phyloP scores from a whole-genome alignment of 2,329 filamentous ascomycete genomes.

The Mycosphaerella arachidis region DNA sequence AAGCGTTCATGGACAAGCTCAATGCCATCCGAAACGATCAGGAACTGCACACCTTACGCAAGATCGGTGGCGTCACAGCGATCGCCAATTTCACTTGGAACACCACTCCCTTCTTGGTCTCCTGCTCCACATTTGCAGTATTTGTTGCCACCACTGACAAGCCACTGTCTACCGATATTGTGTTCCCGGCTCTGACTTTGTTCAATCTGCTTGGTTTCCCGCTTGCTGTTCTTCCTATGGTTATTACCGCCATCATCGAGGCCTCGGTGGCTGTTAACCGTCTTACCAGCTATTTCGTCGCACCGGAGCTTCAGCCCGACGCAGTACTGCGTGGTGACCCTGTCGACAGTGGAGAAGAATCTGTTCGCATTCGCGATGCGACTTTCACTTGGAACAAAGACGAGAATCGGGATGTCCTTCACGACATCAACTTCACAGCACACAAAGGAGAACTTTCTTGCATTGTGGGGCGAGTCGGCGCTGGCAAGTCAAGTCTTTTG shows the following conservation, averaged over 20 bases:
- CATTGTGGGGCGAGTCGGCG: slow-evolving; percentile 87
- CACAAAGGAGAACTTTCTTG: slow-evolving; percentile 92
- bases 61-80: slow-evolving; percentile 90
- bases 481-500: slow-evolving; percentile 90
- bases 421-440: slow-evolving; percentile 81
- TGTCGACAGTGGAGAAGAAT: slow-evolving; percentile 75
- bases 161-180: slow-evolving; percentile 86
- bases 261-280: slow-evolving; percentile 87
- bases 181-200: slow-evolving; percentile 86
- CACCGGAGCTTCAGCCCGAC: slow-evolving; percentile 85
- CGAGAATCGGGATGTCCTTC: slow-evolving; percentile 61
- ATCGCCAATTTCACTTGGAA: slow-evolving; percentile 98
- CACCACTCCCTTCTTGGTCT: slow-evolving; percentile 94
- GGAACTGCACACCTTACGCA: slow-evolving; percentile 90
- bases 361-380: slow-evolving; percentile 75
- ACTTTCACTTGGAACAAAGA: slow-evolving; percentile 94
- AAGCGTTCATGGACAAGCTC: slow-evolving; percentile 94
- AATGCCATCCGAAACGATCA: slow-evolving; percentile 94
- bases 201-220: slow-evolving; percentile 98
- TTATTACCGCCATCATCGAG: slow-evolving; percentile 94
- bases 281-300: slow-evolving; percentile 75
- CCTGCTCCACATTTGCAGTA: slow-evolving; percentile 90
- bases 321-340: slow-evolving; percentile 68
- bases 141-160: slow-evolving; percentile 80
- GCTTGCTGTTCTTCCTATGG: slow-evolving; percentile 90